Conservation (phyloP, 2,329 filamentous ascomycete genomes). For the Fusarium albosuccineum region DNA sequence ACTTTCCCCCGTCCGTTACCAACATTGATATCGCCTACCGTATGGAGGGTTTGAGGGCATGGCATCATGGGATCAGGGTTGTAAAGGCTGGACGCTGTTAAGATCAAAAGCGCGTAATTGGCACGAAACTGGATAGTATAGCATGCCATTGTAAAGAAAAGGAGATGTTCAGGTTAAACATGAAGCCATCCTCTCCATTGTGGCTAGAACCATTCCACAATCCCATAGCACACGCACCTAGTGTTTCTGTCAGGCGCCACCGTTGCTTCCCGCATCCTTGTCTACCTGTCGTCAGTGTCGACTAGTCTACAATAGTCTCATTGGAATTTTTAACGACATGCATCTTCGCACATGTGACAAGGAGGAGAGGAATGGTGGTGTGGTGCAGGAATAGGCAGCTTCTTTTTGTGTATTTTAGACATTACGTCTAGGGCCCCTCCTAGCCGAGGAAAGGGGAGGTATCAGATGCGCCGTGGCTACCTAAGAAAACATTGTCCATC, state of each 20-base stretch:
- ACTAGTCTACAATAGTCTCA: neutral
- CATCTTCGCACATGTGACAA: neutral
- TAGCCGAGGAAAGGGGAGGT: slow-evolving; percentile 17
- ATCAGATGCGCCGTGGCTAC: slow-evolving; percentile 29
- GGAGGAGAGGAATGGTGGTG: no score
- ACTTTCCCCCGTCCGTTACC: neutral
- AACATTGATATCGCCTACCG: neutral
- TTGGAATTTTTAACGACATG: neutral
- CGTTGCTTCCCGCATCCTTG: neutral
- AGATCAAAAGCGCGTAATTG: slow-evolving; percentile 3
- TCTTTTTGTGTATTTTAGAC: slow-evolving; percentile 37
- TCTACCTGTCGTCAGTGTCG: neutral
- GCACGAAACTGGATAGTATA: slow-evolving; percentile 2
- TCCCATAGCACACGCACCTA: slow-evolving; percentile 10
- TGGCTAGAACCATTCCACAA: slow-evolving; percentile 25
- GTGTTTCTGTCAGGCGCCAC: slow-evolving; percentile 2
- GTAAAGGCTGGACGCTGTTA: neutral
- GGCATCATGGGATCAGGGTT: neutral
- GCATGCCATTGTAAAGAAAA: neutral
- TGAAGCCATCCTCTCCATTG: neutral
- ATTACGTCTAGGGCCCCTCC: slow-evolving; percentile 40
- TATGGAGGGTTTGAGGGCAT: neutral
- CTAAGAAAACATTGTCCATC: slow-evolving; percentile 29
- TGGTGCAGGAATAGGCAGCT: neutral
- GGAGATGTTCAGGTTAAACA: neutral